These are phyloP conservation scores for Jaltomata sinuosa DNA, from an alignment of 257 asterid species.

Conservation along the genomic window DNA sequence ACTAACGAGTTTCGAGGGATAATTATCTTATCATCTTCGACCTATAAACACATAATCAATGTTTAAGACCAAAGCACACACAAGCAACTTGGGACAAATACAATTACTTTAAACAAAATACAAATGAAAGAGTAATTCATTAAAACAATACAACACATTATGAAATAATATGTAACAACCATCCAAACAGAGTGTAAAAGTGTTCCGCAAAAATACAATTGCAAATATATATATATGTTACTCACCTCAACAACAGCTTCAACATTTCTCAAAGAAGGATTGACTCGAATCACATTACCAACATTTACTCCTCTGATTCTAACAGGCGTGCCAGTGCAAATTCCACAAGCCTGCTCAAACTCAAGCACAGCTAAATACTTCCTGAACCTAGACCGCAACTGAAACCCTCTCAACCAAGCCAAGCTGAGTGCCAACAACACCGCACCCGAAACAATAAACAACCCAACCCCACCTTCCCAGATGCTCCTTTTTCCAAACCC, in stretches of 20 bases:
- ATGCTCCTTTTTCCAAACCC: conserved; percentile 93
- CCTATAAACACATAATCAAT: conserved; percentile 27
- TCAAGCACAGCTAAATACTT: conserved; percentile 80
- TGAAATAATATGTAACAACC: too few species aligned
- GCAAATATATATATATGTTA: neutral
- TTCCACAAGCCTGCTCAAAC: conserved; percentile 92
- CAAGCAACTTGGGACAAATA: neutral
- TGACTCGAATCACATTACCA: conserved; percentile 83
- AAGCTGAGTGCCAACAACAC: conserved; percentile 73
- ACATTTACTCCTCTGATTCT: conserved; percentile 90
- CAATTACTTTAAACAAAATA: neutral
- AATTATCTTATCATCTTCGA: conserved; percentile 80
- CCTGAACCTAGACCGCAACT: conserved; percentile 70
- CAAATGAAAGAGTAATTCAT: neutral
- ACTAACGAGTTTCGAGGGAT: conserved; percentile 87
- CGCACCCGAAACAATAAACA: conserved; percentile 82
- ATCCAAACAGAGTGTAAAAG: neutral
- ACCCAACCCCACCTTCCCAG: conserved; percentile 99
- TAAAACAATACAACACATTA: too few species aligned
- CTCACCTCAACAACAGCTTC: conserved; percentile 90
- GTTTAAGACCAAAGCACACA: conserved; percentile 1
- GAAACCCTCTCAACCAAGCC: conserved; percentile 93
- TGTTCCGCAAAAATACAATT: neutral
- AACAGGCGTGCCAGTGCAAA: conserved; percentile 88
- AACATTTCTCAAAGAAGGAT: conserved; percentile 72